Percentiles rank a stretch among this genome's conserved stretches.
These are phyloP conservation scores for Liquidambar formosana DNA, from an alignment of 164 flowering plant species.

Conservation along the genomic window DNA sequence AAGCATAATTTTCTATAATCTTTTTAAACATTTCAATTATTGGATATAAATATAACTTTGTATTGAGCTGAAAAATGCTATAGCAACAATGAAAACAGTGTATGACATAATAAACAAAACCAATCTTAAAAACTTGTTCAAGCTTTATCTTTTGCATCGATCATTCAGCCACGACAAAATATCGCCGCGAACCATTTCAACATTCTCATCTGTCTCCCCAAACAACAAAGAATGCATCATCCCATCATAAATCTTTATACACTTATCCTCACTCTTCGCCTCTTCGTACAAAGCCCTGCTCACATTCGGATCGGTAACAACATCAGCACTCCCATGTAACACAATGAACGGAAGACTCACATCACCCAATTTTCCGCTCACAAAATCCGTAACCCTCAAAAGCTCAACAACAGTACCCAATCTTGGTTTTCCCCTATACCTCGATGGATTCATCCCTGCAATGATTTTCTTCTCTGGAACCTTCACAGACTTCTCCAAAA, in stretches of 20 bases:
- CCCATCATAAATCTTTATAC: slow-evolving; percentile 69
- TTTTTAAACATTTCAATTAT: no score
- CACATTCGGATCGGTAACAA: slow-evolving; percentile 79
- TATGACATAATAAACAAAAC: no score
- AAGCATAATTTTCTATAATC: no score
- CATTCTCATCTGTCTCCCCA: slow-evolving; percentile 84
- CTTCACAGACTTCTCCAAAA: slow-evolving; percentile 66
- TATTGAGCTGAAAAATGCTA: no score
- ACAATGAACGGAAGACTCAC: slow-evolving; percentile 75
- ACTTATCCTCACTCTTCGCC: slow-evolving; percentile 72
- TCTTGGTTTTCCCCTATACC: slow-evolving; percentile 77
- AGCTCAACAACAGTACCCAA: slow-evolving; percentile 80
- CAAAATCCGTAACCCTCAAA: slow-evolving; percentile 57
- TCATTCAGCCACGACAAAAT: slow-evolving; percentile 65
- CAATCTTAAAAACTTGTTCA: neutral
- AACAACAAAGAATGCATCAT: slow-evolving; percentile 89
- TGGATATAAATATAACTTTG: no score
- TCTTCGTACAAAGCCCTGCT: slow-evolving; percentile 60
- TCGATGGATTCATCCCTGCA: slow-evolving; percentile 59
- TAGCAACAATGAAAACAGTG: no score
- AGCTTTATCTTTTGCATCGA: slow-evolving; percentile 31
- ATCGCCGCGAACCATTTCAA: slow-evolving; percentile 57
- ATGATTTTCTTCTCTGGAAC: slow-evolving; percentile 62
- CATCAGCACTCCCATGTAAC: slow-evolving; percentile 82
- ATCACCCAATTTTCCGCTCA: slow-evolving; percentile 44